These are phyloP conservation scores for Guadua angustifolia DNA, from an alignment of 176 grass and related monocot genomes.

Conservation along the genomic window DNA sequence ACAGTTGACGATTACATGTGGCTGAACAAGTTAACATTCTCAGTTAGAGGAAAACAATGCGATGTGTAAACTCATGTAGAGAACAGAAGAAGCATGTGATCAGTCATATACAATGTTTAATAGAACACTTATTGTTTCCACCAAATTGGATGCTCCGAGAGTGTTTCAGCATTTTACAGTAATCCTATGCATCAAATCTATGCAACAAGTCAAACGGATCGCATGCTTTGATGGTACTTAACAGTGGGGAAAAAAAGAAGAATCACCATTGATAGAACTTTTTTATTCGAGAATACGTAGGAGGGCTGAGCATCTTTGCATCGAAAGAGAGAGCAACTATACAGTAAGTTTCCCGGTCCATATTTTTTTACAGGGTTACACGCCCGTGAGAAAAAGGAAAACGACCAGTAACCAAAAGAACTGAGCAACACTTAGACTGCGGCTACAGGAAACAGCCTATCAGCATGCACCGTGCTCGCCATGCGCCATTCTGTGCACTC, in stretches of 20 bases:
- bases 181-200: background rate
- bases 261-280: background rate
- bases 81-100: background rate
- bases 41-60: background rate
- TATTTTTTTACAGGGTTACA: too few species aligned
- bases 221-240: background rate
- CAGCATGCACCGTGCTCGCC: too few species aligned
- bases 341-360: too few species aligned
- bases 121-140: background rate
- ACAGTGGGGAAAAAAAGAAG: background rate
- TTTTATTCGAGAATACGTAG: too few species aligned
- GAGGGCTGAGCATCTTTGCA: too few species aligned
- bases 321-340: too few species aligned
- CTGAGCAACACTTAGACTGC: too few species aligned
- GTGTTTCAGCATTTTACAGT: background rate
- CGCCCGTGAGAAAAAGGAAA: too few species aligned
- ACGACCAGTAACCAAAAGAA: too few species aligned
- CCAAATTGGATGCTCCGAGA: background rate
- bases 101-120: background rate
- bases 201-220: background rate
- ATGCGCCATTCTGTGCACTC: too few species aligned
- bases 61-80: background rate
- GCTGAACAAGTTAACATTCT: conserved; percentile 44
- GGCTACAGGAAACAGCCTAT: too few species aligned
- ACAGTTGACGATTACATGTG: conserved; percentile 83